Conservation (phyloP, 2,329 filamentous ascomycete genomes). For the Saccharata proteae region DNA sequence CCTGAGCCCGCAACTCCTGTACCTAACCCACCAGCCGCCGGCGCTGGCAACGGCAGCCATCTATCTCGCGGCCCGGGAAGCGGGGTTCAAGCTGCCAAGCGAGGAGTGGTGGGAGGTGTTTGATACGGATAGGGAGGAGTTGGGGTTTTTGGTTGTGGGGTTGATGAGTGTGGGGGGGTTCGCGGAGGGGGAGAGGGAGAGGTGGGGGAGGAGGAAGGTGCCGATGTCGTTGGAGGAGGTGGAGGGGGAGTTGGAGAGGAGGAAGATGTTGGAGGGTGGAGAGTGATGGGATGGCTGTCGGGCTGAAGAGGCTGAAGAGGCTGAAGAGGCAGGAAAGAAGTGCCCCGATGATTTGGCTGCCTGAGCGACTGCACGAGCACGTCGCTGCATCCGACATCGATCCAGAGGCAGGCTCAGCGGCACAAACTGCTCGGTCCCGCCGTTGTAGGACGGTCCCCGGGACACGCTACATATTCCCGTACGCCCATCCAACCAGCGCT, state of each 20-base stretch:
- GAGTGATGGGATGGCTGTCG: no score
- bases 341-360: no score
- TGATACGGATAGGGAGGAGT: conserved; percentile 85
- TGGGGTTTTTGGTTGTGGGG: conserved; percentile 83
- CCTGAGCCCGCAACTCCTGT: conserved; percentile 77
- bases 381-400: no score
- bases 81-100: conserved; percentile 65
- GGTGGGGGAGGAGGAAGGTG: conserved; percentile 39
- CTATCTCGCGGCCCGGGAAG: conserved; percentile 75
- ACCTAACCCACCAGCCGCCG: conserved; percentile 82
- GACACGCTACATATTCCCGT: no score
- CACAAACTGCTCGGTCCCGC: no score
- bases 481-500: no score
- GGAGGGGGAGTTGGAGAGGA: conserved; percentile 47
- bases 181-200: conserved; percentile 46
- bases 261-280: conserved; percentile 19
- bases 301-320: no score
- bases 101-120: conserved; percentile 97
- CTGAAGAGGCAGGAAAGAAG: no score
- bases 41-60: conserved; percentile 77
- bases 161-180: conserved; percentile 69
- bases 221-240: conserved; percentile 48
- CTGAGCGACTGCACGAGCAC: no score
- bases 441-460: no score
- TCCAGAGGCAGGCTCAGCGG: no score